Conservation (phyloP, 2,329 filamentous ascomycete genomes). For the Ophiostoma populinum region DNA sequence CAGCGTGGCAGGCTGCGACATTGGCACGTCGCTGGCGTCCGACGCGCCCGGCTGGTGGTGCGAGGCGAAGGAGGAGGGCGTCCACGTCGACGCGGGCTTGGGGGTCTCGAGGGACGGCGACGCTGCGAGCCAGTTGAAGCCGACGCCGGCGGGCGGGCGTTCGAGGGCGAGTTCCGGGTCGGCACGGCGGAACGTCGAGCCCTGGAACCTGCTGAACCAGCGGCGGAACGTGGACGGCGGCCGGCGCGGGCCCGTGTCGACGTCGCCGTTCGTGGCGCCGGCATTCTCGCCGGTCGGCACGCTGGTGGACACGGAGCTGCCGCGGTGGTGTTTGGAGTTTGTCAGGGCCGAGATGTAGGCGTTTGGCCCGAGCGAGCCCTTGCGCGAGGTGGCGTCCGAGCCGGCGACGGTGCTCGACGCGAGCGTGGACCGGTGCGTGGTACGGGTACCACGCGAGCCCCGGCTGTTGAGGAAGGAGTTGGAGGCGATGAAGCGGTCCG, state of each 20-base stretch:
- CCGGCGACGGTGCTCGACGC: background rate
- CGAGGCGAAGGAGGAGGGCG: background rate
- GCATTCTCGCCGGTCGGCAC: background rate
- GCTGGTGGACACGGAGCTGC: background rate
- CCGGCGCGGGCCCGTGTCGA: background rate
- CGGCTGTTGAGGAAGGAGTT: conserved; percentile 2
- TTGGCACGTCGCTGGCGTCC: no score
- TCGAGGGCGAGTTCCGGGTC: conserved; percentile 1
- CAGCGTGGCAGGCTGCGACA: no score
- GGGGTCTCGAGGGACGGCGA: background rate
- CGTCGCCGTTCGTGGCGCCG: background rate
- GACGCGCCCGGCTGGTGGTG: no score
- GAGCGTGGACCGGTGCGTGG: background rate
- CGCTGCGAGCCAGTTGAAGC: conserved; percentile 8
- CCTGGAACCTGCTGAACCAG: background rate
- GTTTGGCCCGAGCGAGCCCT: conserved; percentile 4
- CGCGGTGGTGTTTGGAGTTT: no score
- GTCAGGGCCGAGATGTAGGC: background rate
- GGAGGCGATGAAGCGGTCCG: conserved; percentile 7
- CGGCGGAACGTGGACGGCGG: background rate
- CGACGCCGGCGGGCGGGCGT: conserved; percentile 5
- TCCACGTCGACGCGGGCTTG: background rate
- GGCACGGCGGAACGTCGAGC: background rate
- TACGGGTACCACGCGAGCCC: background rate
- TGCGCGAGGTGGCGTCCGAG: conserved; percentile 3